Evolutionary conservation across 495 filamentous ascomycete genomes (phyloP).

Genomic region (Neurospora sp.): DNA sequence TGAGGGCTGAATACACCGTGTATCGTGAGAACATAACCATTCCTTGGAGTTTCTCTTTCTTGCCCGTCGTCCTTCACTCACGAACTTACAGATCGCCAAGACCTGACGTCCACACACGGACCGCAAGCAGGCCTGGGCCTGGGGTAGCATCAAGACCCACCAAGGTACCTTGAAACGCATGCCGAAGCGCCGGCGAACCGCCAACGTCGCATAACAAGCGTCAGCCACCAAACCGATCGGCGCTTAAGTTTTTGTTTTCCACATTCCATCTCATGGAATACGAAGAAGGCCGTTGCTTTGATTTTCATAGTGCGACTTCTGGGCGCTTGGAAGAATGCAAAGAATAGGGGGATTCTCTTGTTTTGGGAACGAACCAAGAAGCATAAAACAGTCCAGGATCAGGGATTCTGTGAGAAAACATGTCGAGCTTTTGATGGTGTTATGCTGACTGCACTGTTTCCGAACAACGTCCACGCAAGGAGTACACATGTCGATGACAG

Average conservation of each 20-base stretch:
- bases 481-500: not conserved
- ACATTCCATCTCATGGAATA: not conserved
- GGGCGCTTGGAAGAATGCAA: conserved; percentile 7
- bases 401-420: not conserved
- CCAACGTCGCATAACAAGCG: not conserved
- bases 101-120: not conserved
- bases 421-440: not conserved
- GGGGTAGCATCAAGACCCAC: not conserved
- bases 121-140: not conserved
- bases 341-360: not conserved
- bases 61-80: not conserved
- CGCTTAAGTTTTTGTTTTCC: not conserved
- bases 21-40: not conserved
- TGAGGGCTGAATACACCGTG: not conserved
- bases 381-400: not conserved
- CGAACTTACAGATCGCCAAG: not conserved
- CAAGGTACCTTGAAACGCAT: not conserved
- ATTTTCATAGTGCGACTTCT: conserved; percentile 1
- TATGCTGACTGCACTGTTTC: not conserved
- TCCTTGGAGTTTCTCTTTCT: not conserved
- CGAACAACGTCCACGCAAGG: not conserved
- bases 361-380: not conserved
- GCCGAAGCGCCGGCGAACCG: not conserved
- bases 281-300: not conserved
- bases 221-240: not conserved